A percentile compares a stretch with the other conserved stretches of the same genome.
phyloP scores from a whole-genome alignment of 2,329 filamentous ascomycete species.

The Alternaria sp. region DNA sequence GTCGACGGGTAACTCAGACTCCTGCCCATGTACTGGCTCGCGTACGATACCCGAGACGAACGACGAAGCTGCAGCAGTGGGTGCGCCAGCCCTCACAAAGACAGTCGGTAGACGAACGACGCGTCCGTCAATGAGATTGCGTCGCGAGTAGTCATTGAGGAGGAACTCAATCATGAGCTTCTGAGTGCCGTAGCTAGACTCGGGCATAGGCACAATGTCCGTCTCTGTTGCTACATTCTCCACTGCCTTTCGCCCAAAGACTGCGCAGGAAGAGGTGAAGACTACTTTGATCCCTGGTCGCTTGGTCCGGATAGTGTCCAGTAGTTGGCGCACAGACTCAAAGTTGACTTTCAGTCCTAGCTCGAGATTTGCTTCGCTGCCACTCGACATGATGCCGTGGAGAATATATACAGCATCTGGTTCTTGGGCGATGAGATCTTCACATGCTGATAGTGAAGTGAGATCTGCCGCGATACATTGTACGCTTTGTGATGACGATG shows the following conservation, averaged over 20 bases:
- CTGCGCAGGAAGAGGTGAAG: slow-evolving; percentile 69
- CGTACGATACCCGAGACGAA: slow-evolving; percentile 71
- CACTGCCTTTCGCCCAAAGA: slow-evolving; percentile 68
- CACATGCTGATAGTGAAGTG: slow-evolving; percentile 46
- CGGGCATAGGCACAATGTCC: slow-evolving; percentile 65
- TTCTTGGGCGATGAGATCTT: slow-evolving; percentile 36
- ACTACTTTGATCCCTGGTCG: slow-evolving; percentile 66
- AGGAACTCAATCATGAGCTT: slow-evolving; percentile 70
- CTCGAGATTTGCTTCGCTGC: slow-evolving; percentile 68
- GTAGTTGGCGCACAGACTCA: slow-evolving; percentile 64
- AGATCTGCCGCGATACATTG: slow-evolving; percentile 63
- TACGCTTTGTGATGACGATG: slow-evolving; percentile 61
- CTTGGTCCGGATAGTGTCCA: slow-evolving; percentile 61
- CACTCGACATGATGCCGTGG: slow-evolving; percentile 73
- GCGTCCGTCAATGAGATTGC: slow-evolving; percentile 66
- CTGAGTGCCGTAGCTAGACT: slow-evolving; percentile 69
- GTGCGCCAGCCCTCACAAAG: slow-evolving; percentile 67
- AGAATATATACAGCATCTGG: slow-evolving; percentile 62
- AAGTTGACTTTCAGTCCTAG: slow-evolving; percentile 68
- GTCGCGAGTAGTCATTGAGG: slow-evolving; percentile 69
- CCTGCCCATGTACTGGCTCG: slow-evolving; percentile 66
- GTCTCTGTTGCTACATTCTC: slow-evolving; percentile 46
- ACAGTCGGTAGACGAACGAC: slow-evolving; percentile 68
- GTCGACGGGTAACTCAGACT: slow-evolving; percentile 61
- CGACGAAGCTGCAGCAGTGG: slow-evolving; percentile 68